Conservation (phyloP, 2,329 filamentous ascomycete species). For the Colletotrichum sp. region DNA sequence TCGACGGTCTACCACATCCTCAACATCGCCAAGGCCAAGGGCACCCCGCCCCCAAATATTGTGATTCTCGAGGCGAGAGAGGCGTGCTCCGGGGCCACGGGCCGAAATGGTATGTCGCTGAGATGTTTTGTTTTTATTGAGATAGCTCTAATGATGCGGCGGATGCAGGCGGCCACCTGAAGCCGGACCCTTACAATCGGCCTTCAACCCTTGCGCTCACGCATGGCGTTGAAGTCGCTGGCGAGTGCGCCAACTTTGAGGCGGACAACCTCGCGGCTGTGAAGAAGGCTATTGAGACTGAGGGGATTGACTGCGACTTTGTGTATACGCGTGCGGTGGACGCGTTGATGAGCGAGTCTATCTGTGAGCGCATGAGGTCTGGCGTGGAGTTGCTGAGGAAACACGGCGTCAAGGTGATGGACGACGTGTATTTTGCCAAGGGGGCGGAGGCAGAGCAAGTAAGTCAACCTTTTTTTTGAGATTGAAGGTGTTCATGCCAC, state of each 20-base stretch:
- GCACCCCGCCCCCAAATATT: slow-evolving; percentile 30
- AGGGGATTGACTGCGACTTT: slow-evolving; percentile 48
- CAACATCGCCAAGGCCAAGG: slow-evolving; percentile 29
- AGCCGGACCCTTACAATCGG: slow-evolving; percentile 57
- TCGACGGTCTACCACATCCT: slow-evolving; percentile 22
- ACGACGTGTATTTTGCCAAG: slow-evolving; percentile 30
- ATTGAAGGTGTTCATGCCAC: slow-evolving; percentile 22
- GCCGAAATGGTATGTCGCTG: slow-evolving; percentile 49
- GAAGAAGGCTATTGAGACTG: slow-evolving; percentile 37
- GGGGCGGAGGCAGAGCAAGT: slow-evolving; percentile 31
- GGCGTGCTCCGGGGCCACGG: slow-evolving; percentile 56
- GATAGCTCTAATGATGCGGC: slow-evolving; percentile 34
- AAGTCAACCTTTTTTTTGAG: slow-evolving; percentile 27
- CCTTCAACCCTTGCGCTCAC: slow-evolving; percentile 60
- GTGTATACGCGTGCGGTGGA: slow-evolving; percentile 43
- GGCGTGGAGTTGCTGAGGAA: slow-evolving; percentile 33
- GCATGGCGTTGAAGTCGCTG: slow-evolving; percentile 23
- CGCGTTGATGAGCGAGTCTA: slow-evolving; percentile 34
- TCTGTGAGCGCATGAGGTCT: slow-evolving; percentile 24
- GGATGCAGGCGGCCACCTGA: slow-evolving; percentile 51
- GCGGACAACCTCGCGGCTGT: slow-evolving; percentile 41
- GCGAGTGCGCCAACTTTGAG: slow-evolving; percentile 52
- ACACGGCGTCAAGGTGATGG: slow-evolving; percentile 27
- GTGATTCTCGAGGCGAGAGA: slow-evolving; percentile 55
- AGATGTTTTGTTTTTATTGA: slow-evolving; percentile 43